Conservation (phyloP, 495 filamentous ascomycete species). For the Pyronema omphalodes region DNA sequence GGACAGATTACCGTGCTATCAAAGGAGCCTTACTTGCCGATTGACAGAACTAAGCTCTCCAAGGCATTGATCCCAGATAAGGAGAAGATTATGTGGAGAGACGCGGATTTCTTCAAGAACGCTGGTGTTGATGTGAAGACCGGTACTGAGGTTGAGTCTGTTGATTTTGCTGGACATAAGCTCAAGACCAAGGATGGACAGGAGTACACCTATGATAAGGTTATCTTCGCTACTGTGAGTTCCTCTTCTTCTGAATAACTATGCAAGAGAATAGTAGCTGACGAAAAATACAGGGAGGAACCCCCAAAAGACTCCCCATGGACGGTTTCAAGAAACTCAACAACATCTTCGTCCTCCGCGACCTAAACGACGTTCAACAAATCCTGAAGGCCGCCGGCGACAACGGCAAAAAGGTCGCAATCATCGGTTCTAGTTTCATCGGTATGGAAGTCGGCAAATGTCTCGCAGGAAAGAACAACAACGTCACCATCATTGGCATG, state of each 20-base stretch:
- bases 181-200: constrained; percentile 55
- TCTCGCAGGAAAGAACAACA: constrained; percentile 49
- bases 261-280: too few species aligned
- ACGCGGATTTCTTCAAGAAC: constrained; percentile 55
- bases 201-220: constrained; percentile 59
- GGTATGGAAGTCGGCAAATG: constrained; percentile 87
- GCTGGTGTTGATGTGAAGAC: constrained; percentile 50
- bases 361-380: constrained; percentile 49
- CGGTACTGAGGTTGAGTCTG: constrained; percentile 50
- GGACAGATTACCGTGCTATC: constrained; percentile 70
- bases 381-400: constrained; percentile 65
- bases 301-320: constrained; percentile 57
- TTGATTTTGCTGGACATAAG: constrained; percentile 57
- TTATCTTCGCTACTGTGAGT: constrained; percentile 53
- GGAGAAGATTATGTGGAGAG: constrained; percentile 55
- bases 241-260: not conserved
- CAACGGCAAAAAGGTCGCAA: constrained; percentile 67
- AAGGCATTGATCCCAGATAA: constrained; percentile 81
- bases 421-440: constrained; percentile 40
- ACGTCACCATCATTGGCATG: constrained; percentile 85
- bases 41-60: constrained; percentile 88
- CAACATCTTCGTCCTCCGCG: constrained; percentile 73
- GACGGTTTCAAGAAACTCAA: constrained; percentile 68
- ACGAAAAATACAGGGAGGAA: constrained; percentile 36
- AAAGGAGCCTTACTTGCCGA: constrained; percentile 64